A percentile compares a stretch with the other conserved stretches of the same genome.
Evolutionary conservation across 495 filamentous ascomycete genomes (phyloP).

Genomic region (Lophiotrema nucula): DNA sequence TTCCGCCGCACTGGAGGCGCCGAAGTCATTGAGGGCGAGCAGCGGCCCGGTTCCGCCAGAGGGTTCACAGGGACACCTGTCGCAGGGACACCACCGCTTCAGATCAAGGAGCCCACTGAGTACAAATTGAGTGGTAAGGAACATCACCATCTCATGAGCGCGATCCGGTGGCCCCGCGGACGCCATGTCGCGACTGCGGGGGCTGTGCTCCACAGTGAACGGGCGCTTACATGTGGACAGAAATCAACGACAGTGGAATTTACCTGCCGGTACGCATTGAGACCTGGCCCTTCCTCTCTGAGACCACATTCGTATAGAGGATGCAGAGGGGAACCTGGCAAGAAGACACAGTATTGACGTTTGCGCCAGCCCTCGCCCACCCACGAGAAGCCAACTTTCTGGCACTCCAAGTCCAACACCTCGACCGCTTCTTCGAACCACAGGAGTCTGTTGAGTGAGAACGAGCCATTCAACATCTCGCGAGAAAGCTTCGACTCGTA

Average conservation of each 20-base stretch:
- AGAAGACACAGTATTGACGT: conserved; percentile 22
- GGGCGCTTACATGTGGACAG: conserved; percentile 48
- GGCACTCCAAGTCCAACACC: conserved; percentile 66
- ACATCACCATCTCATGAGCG: background rate
- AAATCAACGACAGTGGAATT: conserved; percentile 94
- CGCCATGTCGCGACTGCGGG: background rate
- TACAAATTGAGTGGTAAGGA: conserved; percentile 46
- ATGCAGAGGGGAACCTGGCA: background rate
- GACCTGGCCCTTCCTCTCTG: background rate
- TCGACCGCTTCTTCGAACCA: conserved; percentile 68
- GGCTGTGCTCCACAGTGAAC: conserved; percentile 2
- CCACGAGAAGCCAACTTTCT: conserved; percentile 69
- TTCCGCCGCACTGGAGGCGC: conserved; percentile 37
- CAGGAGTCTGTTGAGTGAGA: conserved; percentile 62
- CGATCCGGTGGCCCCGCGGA: background rate
- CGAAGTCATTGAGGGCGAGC: conserved; percentile 35
- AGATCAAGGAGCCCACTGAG: conserved; percentile 41
- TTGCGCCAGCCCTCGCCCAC: conserved; percentile 75
- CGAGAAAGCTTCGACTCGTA: conserved; percentile 98
- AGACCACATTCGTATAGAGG: background rate
- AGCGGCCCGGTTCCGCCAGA: conserved; percentile 30
- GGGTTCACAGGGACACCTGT: conserved; percentile 26
- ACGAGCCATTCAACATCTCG: conserved; percentile 95
- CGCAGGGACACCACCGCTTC: conserved; percentile 31
- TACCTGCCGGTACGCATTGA: conserved; percentile 76